A percentile compares a stretch with the other conserved stretches of the same genome.
phyloP scores from a whole-genome alignment of 768 basidiomycete genomes.

The Suillus weaverae region DNA sequence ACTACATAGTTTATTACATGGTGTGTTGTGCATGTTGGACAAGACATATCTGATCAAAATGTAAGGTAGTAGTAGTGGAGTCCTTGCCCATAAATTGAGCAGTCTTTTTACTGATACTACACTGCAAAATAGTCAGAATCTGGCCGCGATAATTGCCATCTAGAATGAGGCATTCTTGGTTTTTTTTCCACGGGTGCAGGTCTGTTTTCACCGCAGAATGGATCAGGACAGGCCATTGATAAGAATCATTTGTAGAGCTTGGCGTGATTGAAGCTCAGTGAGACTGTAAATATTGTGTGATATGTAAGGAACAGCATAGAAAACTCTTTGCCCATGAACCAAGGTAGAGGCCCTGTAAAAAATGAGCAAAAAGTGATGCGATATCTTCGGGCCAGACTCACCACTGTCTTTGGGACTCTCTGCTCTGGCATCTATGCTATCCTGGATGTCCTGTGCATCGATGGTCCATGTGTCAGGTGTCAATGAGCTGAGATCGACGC shows the following conservation, averaged over 20 bases:
- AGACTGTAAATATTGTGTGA: too few species aligned
- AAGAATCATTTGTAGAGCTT: too few species aligned
- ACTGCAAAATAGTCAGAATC: not conserved
- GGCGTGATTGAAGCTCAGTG: too few species aligned
- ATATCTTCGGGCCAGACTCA: not conserved
- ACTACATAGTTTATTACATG: not conserved
- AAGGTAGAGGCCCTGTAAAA: not conserved
- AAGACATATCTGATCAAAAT: conserved; percentile 1
- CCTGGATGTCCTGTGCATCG: not conserved
- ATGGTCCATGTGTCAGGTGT: not conserved
- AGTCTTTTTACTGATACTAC: not conserved
- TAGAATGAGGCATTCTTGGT: not conserved
- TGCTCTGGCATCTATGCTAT: not conserved
- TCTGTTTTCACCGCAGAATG: not conserved
- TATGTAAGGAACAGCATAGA: not conserved
- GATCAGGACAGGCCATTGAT: not conserved
- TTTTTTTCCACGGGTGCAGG: not conserved
- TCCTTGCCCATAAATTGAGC: not conserved
- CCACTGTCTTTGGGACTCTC: not conserved
- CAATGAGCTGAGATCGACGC: not conserved
- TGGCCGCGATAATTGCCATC: not conserved
- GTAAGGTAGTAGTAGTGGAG: not conserved
- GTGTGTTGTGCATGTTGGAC: not conserved
- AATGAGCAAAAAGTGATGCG: not conserved
- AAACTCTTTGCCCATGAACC: not conserved